Evolutionary conservation across 2,329 filamentous ascomycete genomes (phyloP).

Genomic region (Coniella lustricola): DNA sequence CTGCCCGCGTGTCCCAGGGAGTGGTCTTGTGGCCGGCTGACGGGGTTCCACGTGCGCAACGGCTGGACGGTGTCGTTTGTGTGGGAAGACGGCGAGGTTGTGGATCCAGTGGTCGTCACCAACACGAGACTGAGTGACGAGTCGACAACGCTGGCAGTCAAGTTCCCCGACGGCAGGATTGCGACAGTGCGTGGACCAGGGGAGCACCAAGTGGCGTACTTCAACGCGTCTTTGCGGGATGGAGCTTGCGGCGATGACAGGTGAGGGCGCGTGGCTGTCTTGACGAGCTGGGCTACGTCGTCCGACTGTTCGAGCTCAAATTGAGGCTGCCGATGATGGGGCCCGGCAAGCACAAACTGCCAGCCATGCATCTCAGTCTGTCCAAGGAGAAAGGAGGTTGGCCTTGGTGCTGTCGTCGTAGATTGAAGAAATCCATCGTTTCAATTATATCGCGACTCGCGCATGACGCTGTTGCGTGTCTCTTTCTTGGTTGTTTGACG

Average conservation of each 20-base stretch:
- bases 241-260: constrained; percentile 4
- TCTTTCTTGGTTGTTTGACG: no score
- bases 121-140: neutral
- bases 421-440: no score
- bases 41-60: constrained; percentile 27
- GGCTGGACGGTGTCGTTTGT: constrained; percentile 31
- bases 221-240: neutral
- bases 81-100: constrained; percentile 24
- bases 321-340: no score
- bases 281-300: no score
- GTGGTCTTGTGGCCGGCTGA: constrained; percentile 29
- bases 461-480: no score
- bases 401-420: no score
- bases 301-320: no score
- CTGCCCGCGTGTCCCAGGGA: constrained; percentile 30
- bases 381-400: no score
- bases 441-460: no score
- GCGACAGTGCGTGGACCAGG: constrained; percentile 4
- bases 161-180: constrained; percentile 6
- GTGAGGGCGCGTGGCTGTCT: neutral
- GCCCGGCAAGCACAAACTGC: no score
- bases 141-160: constrained; percentile 1
- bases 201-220: constrained; percentile 5
- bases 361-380: no score
- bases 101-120: constrained; percentile 4